These are phyloP conservation scores for Extremus antarcticus DNA, from an alignment of 495 filamentous ascomycete species.

Conservation along the genomic window DNA sequence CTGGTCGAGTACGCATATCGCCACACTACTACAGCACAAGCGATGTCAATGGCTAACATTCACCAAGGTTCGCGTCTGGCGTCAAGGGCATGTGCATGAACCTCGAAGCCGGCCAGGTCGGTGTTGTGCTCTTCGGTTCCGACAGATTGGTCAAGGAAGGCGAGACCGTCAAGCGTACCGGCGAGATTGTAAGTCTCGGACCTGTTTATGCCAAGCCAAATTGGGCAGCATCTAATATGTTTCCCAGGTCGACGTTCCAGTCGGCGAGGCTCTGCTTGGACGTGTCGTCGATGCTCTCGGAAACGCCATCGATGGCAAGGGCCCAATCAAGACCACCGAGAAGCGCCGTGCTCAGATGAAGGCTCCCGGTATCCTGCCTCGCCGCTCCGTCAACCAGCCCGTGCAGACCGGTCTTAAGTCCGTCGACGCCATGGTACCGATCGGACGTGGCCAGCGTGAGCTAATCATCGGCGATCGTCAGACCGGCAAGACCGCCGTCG, in stretches of 20 bases:
- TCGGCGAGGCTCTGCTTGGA: conserved; percentile 83
- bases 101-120: conserved; percentile 98
- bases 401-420: conserved; percentile 99
- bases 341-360: conserved; percentile 96
- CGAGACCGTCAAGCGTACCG: conserved; percentile 98
- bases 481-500: conserved; percentile 99
- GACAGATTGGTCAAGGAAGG: conserved; percentile 99
- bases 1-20: conserved; percentile 92
- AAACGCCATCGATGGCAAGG: conserved; percentile 99
- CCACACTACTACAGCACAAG: neutral
- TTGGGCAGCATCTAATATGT: conserved; percentile 17
- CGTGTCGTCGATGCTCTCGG: conserved; percentile 97
- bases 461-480: conserved; percentile 99
- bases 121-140: conserved; percentile 99
- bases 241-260: conserved; percentile 85
- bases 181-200: conserved; percentile 96
- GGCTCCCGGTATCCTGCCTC: conserved; percentile 95
- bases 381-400: conserved; percentile 92
- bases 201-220: neutral
- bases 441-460: conserved; percentile 99
- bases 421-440: conserved; percentile 98
- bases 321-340: conserved; percentile 80
- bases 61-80: conserved; percentile 80
- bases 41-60: conserved; percentile 30
- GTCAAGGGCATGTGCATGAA: conserved; percentile 99